Evolutionary conservation across 176 grass and related monocot genomes (phyloP).

Genomic region (Cenchrus fungigraminus): DNA sequence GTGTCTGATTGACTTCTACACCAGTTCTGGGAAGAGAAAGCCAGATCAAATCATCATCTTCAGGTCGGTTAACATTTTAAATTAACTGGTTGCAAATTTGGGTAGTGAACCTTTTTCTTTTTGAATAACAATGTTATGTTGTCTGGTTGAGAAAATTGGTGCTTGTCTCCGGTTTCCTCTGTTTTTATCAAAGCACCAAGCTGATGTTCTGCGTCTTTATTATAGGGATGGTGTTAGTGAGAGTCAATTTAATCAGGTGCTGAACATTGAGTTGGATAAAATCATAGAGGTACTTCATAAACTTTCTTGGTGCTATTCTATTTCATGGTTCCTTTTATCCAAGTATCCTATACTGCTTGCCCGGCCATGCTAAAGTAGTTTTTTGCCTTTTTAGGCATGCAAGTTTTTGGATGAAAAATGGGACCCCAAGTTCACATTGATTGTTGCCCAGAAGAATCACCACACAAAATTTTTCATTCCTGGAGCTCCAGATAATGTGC

Average conservation of each 20-base stretch:
- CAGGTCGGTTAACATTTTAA: conserved; percentile 39
- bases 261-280: conserved; percentile 92
- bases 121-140: background rate
- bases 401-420: conserved; percentile 80
- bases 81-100: background rate
- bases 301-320: background rate
- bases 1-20: conserved; percentile 79
- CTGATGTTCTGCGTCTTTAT: conserved; percentile 21
- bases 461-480: conserved; percentile 84
- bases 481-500: conserved; percentile 72
- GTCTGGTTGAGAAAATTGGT: background rate
- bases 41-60: conserved; percentile 89
- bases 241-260: conserved; percentile 83
- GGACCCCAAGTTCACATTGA: conserved; percentile 77
- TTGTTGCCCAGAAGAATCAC: conserved; percentile 93
- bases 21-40: conserved; percentile 77
- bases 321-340: background rate
- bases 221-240: conserved; percentile 89
- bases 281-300: conserved; percentile 71
- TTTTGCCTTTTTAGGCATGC: conserved; percentile 58
- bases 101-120: background rate
- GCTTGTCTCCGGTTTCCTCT: background rate
- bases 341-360: background rate
- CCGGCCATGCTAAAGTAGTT: background rate
- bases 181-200: background rate